Conservation (phyloP, 2,329 filamentous ascomycete species). For the Colletotrichum cordylinicola region DNA sequence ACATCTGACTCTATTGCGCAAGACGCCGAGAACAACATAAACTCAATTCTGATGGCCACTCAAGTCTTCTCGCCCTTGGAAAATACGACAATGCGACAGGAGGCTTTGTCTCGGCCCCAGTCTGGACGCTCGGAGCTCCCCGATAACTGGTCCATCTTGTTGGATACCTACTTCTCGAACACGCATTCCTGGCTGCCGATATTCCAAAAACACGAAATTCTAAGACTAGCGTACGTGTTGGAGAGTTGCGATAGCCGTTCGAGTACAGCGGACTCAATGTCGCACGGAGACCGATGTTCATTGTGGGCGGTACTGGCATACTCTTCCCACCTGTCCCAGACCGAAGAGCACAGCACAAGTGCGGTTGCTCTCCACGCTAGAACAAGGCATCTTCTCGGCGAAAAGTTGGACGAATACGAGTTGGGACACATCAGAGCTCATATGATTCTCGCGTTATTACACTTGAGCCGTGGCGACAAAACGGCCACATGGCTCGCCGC, state of each 20-base stretch:
- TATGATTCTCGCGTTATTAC: background rate
- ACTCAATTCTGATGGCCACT: background rate
- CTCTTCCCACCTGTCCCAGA: background rate
- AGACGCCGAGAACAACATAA: background rate
- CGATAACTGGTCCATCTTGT: background rate
- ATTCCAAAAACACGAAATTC: constrained; percentile 9
- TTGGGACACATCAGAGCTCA: background rate
- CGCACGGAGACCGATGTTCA: background rate
- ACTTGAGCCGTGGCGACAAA: background rate
- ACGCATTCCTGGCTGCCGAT: constrained; percentile 1
- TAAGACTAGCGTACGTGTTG: background rate
- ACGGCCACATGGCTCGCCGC: constrained; percentile 5
- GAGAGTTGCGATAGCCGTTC: background rate
- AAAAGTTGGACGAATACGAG: background rate
- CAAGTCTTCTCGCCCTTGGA: background rate
- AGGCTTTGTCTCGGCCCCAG: background rate
- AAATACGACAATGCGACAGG: background rate
- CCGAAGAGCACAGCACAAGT: background rate
- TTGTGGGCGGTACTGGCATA: constrained; percentile 14
- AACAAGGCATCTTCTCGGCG: background rate
- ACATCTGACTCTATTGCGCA: background rate
- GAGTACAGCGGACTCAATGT: background rate
- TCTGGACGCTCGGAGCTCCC: background rate
- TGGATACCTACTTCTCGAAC: background rate
- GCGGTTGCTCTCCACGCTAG: background rate